These are phyloP conservation scores for Nigrograna mackinnonii DNA, from an alignment of 2,329 filamentous ascomycete genomes.

Conservation along the genomic window DNA sequence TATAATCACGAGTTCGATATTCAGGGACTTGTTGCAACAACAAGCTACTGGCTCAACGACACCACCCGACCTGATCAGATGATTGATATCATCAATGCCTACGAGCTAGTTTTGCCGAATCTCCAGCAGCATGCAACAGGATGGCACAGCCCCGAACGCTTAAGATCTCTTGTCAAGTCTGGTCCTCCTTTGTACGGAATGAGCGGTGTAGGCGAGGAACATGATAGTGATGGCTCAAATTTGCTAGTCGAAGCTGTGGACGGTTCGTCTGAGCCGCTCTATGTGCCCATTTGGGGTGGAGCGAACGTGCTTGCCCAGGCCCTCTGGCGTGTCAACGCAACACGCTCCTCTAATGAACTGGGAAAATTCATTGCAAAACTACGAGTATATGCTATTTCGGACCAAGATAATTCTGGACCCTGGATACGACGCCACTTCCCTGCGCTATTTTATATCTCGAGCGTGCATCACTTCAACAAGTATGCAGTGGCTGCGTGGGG, in stretches of 20 bases:
- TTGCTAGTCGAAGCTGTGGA: constrained; percentile 25
- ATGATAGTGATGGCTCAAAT: constrained; percentile 14
- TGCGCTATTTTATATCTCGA: constrained; percentile 54
- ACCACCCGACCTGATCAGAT: constrained; percentile 13
- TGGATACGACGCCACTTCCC: constrained; percentile 55
- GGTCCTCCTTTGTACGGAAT: constrained; percentile 46
- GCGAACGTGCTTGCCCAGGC: constrained; percentile 56
- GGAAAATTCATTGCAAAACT: constrained; percentile 46
- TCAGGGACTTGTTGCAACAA: constrained; percentile 17
- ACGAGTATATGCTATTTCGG: constrained; percentile 57
- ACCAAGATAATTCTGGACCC: constrained; percentile 56
- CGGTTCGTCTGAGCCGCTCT: constrained; percentile 44
- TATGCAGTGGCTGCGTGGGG: constrained; percentile 55
- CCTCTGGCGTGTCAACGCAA: constrained; percentile 41
- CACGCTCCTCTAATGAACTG: constrained; percentile 30
- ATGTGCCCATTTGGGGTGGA: constrained; percentile 57
- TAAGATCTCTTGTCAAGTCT: constrained; percentile 18
- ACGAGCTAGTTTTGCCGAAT: constrained; percentile 41
- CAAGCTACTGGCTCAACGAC: constrained; percentile 17
- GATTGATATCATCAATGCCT: constrained; percentile 20
- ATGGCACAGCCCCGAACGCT: constrained; percentile 22
- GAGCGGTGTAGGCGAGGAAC: constrained; percentile 28
- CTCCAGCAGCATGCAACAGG: constrained; percentile 42
- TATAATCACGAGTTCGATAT: constrained; percentile 21
- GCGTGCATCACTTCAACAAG: constrained; percentile 53